Percentiles rank a stretch among this genome's conserved stretches.
These are phyloP conservation scores for Bipolaris cookei DNA, from an alignment of 2,329 filamentous ascomycete species.

Conservation along the genomic window DNA sequence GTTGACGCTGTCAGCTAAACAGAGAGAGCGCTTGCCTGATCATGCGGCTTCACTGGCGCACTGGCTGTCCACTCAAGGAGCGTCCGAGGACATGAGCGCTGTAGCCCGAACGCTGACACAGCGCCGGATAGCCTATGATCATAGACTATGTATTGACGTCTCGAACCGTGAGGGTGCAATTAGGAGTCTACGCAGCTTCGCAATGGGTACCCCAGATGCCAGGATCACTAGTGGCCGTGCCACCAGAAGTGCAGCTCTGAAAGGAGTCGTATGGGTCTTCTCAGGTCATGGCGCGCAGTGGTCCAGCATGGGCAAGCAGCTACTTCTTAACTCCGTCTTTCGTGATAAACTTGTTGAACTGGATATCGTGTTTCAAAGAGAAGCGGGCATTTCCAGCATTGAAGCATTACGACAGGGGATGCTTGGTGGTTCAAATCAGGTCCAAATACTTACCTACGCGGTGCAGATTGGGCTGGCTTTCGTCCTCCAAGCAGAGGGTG, in stretches of 20 bases:
- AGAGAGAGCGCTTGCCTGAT: not conserved
- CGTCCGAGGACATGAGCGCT: constrained; percentile 1
- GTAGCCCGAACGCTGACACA: constrained; percentile 21
- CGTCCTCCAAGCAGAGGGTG: constrained; percentile 22
- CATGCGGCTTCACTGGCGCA: not conserved
- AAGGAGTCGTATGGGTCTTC: constrained; percentile 33
- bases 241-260: constrained; percentile 1
- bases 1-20: not conserved
- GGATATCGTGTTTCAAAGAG: constrained; percentile 14
- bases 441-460: constrained; percentile 46
- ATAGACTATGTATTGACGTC: constrained; percentile 12
- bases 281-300: constrained; percentile 43
- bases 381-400: constrained; percentile 26
- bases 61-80: not conserved
- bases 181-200: not conserved
- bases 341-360: not conserved
- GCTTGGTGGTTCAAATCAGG: constrained; percentile 29
- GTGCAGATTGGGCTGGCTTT: constrained; percentile 39
- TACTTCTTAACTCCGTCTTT: constrained; percentile 12
- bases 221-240: constrained; percentile 4
- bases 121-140: constrained; percentile 15
- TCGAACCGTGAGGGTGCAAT: constrained; percentile 10
- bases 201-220: constrained; percentile 3
- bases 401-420: constrained; percentile 7
- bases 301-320: constrained; percentile 32